A percentile compares a stretch with the other conserved stretches of the same genome.
Evolutionary conservation across 495 filamentous ascomycete species (phyloP).

Genomic region (Geoglossum glabrum): DNA sequence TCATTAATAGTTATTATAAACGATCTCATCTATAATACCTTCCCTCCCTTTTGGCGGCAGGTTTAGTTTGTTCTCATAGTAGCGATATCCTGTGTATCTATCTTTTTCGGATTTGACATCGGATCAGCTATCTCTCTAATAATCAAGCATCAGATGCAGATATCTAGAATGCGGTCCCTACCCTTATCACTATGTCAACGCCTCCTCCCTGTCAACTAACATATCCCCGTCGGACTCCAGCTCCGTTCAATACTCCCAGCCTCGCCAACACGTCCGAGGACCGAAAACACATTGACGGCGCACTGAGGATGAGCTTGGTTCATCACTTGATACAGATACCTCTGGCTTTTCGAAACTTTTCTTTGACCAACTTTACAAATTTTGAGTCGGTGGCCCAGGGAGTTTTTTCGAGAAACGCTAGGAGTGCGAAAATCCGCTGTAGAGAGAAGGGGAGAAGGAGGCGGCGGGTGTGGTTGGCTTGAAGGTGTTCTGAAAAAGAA

Average conservation of each 20-base stretch:
- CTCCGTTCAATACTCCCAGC: neutral
- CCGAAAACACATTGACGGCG: neutral
- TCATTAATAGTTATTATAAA: too few relatives aligned
- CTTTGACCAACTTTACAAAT: neutral
- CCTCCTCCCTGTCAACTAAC: neutral
- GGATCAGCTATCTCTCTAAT: neutral
- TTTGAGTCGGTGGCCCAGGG: neutral
- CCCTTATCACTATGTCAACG: neutral
- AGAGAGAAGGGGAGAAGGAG: neutral
- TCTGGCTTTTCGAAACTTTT: neutral
- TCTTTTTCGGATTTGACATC: neutral
- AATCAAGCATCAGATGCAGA: neutral
- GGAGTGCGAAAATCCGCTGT: neutral
- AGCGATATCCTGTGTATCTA: neutral
- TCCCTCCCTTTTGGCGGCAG: neutral
- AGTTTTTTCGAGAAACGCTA: constrained; percentile 2
- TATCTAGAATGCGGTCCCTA: neutral
- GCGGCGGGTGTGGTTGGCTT: constrained; percentile 2
- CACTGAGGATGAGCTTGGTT: constrained; percentile 1
- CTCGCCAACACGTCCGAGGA: constrained; percentile 1
- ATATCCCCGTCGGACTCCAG: neutral
- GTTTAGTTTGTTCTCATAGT: neutral
- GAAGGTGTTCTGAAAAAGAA: neutral
- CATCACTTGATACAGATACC: neutral
- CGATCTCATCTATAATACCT: too few relatives aligned